Evolutionary conservation across 495 filamentous ascomycete species (phyloP).

Genomic region (Thermochaetoides thermophila): DNA sequence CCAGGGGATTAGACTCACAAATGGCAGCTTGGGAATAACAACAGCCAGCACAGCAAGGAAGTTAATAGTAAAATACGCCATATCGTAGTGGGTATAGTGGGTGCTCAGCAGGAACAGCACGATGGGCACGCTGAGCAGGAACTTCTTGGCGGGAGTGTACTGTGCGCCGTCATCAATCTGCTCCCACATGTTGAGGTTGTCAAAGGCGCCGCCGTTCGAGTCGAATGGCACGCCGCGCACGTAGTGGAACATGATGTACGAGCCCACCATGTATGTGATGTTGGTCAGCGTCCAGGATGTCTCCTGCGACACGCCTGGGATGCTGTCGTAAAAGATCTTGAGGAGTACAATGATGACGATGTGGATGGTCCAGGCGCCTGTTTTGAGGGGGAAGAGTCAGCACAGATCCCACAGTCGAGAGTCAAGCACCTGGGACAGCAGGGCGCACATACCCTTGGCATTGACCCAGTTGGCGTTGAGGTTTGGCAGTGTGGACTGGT

Average conservation of each 20-base stretch:
- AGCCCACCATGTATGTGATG: slow-evolving; percentile 96
- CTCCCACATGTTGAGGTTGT: slow-evolving; percentile 99
- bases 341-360: slow-evolving; percentile 74
- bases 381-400: too few species aligned
- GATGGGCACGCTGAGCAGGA: slow-evolving; percentile 85
- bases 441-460: slow-evolving; percentile 66
- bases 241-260: slow-evolving; percentile 98
- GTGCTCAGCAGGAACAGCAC: slow-evolving; percentile 90
- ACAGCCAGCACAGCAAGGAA: slow-evolving; percentile 80
- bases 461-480: slow-evolving; percentile 98
- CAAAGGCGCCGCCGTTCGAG: slow-evolving; percentile 97
- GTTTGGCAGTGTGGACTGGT: slow-evolving; percentile 88
- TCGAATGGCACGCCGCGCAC: slow-evolving; percentile 97
- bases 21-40: slow-evolving; percentile 89
- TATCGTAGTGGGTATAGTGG: slow-evolving; percentile 95
- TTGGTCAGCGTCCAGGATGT: slow-evolving; percentile 98
- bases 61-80: slow-evolving; percentile 94
- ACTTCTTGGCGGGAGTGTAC: slow-evolving; percentile 97
- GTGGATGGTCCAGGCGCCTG: slow-evolving; percentile 96
- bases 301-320: slow-evolving; percentile 89
- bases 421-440: background rate
- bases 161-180: slow-evolving; percentile 99
- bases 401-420: background rate
- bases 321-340: slow-evolving; percentile 91
- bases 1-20: slow-evolving; percentile 41